phyloP scores from a whole-genome alignment of 2,329 filamentous ascomycete species.

The Hypoxylon sp. region DNA sequence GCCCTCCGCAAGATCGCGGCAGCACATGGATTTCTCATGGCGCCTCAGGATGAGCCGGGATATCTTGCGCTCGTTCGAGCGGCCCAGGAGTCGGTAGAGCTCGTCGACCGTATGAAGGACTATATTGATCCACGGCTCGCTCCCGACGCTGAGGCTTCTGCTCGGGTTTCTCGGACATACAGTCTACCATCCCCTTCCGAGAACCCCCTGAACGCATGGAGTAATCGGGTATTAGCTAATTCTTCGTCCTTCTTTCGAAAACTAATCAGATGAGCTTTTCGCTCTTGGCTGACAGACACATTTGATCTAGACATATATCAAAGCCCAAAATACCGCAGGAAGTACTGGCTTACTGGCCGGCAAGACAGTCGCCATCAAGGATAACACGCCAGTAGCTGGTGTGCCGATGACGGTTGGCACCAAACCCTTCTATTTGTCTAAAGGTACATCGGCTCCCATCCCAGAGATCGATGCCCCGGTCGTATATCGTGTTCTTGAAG shows the following conservation, averaged over 20 bases:
- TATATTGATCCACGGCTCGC: slow-evolving; percentile 53
- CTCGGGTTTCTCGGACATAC: slow-evolving; percentile 46
- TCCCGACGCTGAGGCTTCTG: background rate
- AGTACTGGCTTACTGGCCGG: slow-evolving; percentile 48
- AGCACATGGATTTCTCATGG: slow-evolving; percentile 25
- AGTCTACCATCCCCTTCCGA: slow-evolving; percentile 43
- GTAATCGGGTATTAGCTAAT: slow-evolving; percentile 53
- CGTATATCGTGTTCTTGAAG: slow-evolving; percentile 55
- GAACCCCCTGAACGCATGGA: slow-evolving; percentile 62
- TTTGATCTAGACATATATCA: slow-evolving; percentile 23
- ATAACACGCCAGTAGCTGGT: slow-evolving; percentile 56
- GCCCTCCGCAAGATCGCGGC: slow-evolving; percentile 33
- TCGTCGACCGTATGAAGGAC: slow-evolving; percentile 54
- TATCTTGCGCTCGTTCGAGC: slow-evolving; percentile 30
- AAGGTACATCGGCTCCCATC: slow-evolving; percentile 50
- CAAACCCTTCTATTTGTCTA: slow-evolving; percentile 52
- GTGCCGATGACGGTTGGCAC: slow-evolving; percentile 57
- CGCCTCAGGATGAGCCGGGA: slow-evolving; percentile 30
- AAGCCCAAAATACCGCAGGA: background rate
- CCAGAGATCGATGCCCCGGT: slow-evolving; percentile 56
- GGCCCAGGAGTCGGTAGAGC: slow-evolving; percentile 25
- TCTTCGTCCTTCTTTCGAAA: slow-evolving; percentile 46
- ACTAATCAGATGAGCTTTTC: slow-evolving; percentile 35
- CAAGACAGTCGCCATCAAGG: slow-evolving; percentile 56
- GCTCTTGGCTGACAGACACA: background rate